Conservation (phyloP, 768 basidiomycete species). For the Podaxis pistillaris region DNA sequence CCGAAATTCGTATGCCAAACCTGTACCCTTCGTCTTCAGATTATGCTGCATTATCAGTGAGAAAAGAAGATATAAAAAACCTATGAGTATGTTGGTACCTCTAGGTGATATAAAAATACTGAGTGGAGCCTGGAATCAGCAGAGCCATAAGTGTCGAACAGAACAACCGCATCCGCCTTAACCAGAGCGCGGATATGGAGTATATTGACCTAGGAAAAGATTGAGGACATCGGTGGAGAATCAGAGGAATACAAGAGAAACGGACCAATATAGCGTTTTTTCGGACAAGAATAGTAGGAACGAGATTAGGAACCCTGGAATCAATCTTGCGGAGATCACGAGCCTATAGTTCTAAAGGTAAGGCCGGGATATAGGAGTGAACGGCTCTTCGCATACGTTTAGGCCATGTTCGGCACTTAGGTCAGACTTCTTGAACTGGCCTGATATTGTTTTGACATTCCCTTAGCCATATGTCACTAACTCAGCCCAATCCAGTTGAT, state of each 20-base stretch:
- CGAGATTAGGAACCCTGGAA: constrained; percentile 88
- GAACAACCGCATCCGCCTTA: constrained; percentile 86
- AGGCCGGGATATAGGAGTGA: constrained; percentile 8
- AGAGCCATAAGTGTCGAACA: constrained; percentile 92
- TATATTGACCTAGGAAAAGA: constrained; percentile 69
- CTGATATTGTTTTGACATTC: constrained; percentile 83
- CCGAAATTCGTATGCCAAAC: constrained; percentile 89
- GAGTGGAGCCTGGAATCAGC: constrained; percentile 84
- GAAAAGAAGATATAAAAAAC: constrained; percentile 4
- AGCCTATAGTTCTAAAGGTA: constrained; percentile 46
- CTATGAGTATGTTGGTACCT: constrained; percentile 42
- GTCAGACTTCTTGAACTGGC: constrained; percentile 88
- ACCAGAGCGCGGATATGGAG: constrained; percentile 94
- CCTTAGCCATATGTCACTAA: constrained; percentile 41
- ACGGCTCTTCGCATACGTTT: constrained; percentile 60
- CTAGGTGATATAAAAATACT: constrained; percentile 84
- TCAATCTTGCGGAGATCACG: constrained; percentile 98
- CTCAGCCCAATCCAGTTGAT: constrained; percentile 21
- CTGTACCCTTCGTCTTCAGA: constrained; percentile 65
- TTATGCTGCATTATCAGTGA: constrained; percentile 58
- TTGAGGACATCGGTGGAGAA: constrained; percentile 10
- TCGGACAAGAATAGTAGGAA: constrained; percentile 90
- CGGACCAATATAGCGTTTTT: constrained; percentile 84
- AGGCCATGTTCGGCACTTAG: constrained; percentile 84
- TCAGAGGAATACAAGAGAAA: constrained; percentile 17